A percentile compares a stretch with the other conserved stretches of the same genome.
These are phyloP conservation scores for Tetradesmus lagerheimii DNA, from an alignment of 139 green algal genomes.

Conservation along the genomic window DNA sequence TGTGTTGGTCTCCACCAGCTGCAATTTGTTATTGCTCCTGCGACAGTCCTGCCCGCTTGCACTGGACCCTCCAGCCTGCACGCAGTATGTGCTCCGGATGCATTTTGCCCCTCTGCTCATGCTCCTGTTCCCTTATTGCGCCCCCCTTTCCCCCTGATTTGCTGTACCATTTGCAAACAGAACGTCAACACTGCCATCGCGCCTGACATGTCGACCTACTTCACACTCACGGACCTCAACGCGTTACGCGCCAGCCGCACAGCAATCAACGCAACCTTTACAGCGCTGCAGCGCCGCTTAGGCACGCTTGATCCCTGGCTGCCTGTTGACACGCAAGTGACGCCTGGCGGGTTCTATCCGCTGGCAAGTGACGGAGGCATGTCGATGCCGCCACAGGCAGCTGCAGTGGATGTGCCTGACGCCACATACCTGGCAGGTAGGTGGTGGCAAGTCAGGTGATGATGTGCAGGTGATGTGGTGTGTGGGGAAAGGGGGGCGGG, in stretches of 20 bases:
- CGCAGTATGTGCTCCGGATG: background rate
- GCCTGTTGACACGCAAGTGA: conserved; percentile 47
- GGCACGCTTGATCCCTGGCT: conserved; percentile 52
- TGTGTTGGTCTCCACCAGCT: no score
- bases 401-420: conserved; percentile 46
- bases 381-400: background rate
- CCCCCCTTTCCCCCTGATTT: background rate
- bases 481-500: no score
- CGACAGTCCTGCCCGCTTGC: background rate
- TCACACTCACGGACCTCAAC: conserved; percentile 29
- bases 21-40: background rate
- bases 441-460: background rate
- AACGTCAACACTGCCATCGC: conserved; percentile 17
- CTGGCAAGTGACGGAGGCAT: background rate
- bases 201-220: background rate
- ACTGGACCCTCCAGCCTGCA: no score
- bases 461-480: background rate
- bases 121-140: background rate
- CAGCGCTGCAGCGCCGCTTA: conserved; percentile 25
- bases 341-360: background rate
- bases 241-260: background rate
- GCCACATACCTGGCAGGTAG: background rate
- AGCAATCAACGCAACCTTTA: conserved; percentile 45
- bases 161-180: conserved; percentile 39
- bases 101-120: background rate